A percentile compares a stretch with the other conserved stretches of the same genome.
phyloP scores from a whole-genome alignment of 2,329 filamentous ascomycete genomes.

The Dothideomycetidae sp. region DNA sequence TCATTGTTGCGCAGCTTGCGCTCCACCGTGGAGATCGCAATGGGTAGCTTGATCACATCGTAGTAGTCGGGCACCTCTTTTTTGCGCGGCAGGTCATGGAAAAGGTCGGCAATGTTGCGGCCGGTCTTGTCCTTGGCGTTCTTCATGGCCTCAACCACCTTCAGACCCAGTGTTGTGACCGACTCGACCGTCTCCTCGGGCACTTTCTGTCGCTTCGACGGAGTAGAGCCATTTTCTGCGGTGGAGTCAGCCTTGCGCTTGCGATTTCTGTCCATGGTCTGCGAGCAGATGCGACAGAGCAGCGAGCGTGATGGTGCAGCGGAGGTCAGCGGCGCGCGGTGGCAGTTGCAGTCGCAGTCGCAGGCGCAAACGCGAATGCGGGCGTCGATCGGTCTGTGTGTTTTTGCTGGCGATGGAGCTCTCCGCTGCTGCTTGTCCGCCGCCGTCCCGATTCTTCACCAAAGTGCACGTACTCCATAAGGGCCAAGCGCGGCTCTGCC shows the following conservation, averaged over 20 bases:
- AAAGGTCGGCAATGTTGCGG: conserved; percentile 11
- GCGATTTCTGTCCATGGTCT: conserved; percentile 12
- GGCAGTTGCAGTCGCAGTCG: too few species aligned
- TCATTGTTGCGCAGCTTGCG: conserved; percentile 52
- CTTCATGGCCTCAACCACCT: conserved; percentile 61
- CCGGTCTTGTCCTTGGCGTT: conserved; percentile 61
- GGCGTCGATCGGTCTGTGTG: conserved; percentile 1
- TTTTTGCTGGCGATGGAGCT: conserved; percentile 4
- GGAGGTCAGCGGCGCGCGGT: conserved; percentile 2
- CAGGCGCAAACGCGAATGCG: background rate
- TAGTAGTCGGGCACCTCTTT: conserved; percentile 58
- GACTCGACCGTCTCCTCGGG: conserved; percentile 9
- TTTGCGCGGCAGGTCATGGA: conserved; percentile 11
- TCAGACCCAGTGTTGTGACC: conserved; percentile 45
- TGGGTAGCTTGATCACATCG: conserved; percentile 58
- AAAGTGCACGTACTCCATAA: background rate
- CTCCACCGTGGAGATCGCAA: conserved; percentile 66
- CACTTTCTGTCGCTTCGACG: conserved; percentile 12
- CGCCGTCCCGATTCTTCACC: background rate
- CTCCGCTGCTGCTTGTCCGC: background rate
- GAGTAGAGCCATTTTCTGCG: conserved; percentile 8
- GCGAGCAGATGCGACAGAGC: background rate
- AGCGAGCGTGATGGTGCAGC: conserved; percentile 1
- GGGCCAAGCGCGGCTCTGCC: background rate
- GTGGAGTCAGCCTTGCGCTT: conserved; percentile 11